Evolutionary conservation across 2,329 filamentous ascomycete species (phyloP).

Genomic region (Calonectria pauciramosa): DNA sequence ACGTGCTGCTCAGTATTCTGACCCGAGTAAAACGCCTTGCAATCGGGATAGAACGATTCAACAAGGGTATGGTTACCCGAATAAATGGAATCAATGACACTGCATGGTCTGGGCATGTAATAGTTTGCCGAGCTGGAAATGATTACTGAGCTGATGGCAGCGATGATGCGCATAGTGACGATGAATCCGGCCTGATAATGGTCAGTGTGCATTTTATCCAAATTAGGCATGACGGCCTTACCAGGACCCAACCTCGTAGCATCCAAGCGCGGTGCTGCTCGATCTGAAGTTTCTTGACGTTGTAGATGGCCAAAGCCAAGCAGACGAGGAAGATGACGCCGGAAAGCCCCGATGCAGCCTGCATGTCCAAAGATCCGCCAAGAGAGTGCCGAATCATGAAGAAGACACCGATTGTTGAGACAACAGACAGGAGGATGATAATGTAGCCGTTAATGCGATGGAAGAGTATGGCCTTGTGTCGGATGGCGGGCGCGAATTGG

Average conservation of each 20-base stretch:
- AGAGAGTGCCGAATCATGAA: slow-evolving; percentile 66
- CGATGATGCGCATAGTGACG: background rate
- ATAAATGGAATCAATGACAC: background rate
- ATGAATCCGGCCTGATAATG: background rate
- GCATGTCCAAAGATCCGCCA: slow-evolving; percentile 65
- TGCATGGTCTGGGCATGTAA: background rate
- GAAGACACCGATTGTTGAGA: slow-evolving; percentile 62
- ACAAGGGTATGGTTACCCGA: background rate
- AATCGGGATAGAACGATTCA: background rate
- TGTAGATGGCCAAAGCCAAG: slow-evolving; percentile 63
- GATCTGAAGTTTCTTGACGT: slow-evolving; percentile 72
- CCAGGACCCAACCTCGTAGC: slow-evolving; percentile 55
- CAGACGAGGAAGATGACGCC: slow-evolving; percentile 59
- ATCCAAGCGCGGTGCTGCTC: slow-evolving; percentile 76
- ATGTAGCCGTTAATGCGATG: slow-evolving; percentile 74
- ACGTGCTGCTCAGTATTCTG: background rate
- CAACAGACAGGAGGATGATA: slow-evolving; percentile 61
- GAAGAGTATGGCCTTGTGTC: slow-evolving; percentile 63
- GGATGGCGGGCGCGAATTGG: slow-evolving; percentile 62
- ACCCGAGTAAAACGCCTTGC: background rate
- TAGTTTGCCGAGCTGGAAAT: background rate
- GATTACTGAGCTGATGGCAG: background rate
- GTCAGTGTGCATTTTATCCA: background rate
- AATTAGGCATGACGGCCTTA: background rate
- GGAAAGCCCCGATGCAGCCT: slow-evolving; percentile 57